Conservation (phyloP, 2,329 filamentous ascomycete genomes). For the Lecanicillium sp. region DNA sequence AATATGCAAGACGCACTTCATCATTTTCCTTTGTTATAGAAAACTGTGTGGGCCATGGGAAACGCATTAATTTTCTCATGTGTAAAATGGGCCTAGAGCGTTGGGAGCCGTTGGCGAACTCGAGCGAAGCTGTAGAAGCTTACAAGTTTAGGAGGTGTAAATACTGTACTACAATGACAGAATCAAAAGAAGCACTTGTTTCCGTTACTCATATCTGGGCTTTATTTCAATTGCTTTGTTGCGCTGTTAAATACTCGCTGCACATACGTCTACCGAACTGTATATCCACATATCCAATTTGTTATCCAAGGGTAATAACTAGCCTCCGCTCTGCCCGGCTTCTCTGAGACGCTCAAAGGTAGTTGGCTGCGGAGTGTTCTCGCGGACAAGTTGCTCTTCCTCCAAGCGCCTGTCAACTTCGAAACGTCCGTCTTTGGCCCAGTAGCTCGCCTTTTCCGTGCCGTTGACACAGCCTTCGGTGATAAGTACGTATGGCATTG, state of each 20-base stretch:
- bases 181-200: conserved; percentile 22
- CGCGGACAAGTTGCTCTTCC: conserved; percentile 48
- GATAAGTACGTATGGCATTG: conserved; percentile 68
- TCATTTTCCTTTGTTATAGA: conserved; percentile 31
- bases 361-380: conserved; percentile 16
- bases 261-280: neutral
- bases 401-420: conserved; percentile 63
- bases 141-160: conserved; percentile 33
- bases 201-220: conserved; percentile 6
- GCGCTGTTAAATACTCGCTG: neutral
- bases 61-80: conserved; percentile 24
- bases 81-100: conserved; percentile 30
- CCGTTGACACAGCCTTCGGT: conserved; percentile 63
- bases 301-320: conserved; percentile 11
- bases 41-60: conserved; percentile 25
- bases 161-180: conserved; percentile 39
- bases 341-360: conserved; percentile 39
- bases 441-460: conserved; percentile 53
- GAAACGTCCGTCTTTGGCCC: conserved; percentile 64
- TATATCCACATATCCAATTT: neutral
- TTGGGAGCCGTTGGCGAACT: conserved; percentile 18
- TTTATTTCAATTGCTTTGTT: neutral
- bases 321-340: conserved; percentile 44
- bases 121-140: conserved; percentile 11
- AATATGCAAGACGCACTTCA: conserved; percentile 16